These are phyloP conservation scores for Hirschfeldia incana DNA, from an alignment of 345 rosid genomes.

Conservation along the genomic window DNA sequence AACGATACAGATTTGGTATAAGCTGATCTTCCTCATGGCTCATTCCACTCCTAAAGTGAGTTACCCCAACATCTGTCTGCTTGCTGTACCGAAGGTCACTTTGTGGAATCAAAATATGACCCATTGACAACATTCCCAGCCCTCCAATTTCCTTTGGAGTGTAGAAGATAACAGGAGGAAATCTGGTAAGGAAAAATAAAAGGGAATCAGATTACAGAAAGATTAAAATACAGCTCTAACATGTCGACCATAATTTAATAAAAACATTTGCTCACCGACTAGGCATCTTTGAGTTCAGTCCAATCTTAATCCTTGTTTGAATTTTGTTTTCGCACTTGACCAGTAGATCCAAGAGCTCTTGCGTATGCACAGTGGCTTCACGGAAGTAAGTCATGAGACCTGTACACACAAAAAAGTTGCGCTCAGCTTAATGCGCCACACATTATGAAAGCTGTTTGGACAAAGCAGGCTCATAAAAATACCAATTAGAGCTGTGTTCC, in stretches of 20 bases:
- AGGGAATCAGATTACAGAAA: conserved; percentile 13
- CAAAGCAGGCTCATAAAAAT: conserved; percentile 6
- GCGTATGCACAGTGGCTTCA: conserved; percentile 99
- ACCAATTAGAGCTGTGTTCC: conserved; percentile 99
- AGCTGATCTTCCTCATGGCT: conserved; percentile 99
- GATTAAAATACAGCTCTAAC: conserved; percentile 4
- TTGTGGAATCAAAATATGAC: conserved; percentile 99
- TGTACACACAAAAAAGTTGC: conserved; percentile 22
- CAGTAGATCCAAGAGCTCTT: conserved; percentile 91
- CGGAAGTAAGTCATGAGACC: conserved; percentile 99
- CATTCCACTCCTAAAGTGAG: conserved; percentile 99
- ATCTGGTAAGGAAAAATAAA: conserved; percentile 49
- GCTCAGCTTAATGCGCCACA: conserved; percentile 7
- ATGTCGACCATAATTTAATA: not conserved
- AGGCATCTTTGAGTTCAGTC: conserved; percentile 97
- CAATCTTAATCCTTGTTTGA: conserved; percentile 98
- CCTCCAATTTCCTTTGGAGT: conserved; percentile 99
- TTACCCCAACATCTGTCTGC: conserved; percentile 99
- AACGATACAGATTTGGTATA: conserved; percentile 97
- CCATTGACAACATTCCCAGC: conserved; percentile 98
- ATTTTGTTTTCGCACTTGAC: conserved; percentile 99
- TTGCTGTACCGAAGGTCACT: conserved; percentile 99
- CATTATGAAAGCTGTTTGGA: conserved; percentile 18
- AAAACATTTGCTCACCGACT: conserved; percentile 58
- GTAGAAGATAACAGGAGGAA: conserved; percentile 98